Evolutionary conservation across 345 rosid genomes (phyloP).

Genomic region (Salix dunnii): DNA sequence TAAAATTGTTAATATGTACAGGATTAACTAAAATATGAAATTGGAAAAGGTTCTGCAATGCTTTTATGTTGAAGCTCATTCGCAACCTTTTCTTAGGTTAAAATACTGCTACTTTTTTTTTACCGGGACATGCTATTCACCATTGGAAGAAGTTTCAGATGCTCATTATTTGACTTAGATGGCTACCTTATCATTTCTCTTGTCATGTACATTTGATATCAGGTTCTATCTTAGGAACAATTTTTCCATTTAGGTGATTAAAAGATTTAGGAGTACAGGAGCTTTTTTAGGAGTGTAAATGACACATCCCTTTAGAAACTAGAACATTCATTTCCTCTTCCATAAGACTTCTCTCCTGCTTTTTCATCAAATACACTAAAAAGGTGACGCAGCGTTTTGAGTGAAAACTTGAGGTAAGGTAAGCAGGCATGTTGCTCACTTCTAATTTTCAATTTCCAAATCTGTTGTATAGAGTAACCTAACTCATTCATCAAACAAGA

Average conservation of each 20-base stretch:
- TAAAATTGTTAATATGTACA: neutral
- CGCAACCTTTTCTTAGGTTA: neutral
- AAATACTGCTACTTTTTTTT: neutral
- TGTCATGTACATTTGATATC: neutral
- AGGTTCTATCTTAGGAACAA: neutral
- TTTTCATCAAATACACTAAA: neutral
- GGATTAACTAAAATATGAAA: neutral
- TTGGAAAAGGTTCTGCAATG: neutral
- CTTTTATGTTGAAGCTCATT: neutral
- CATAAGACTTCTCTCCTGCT: neutral
- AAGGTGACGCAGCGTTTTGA: neutral
- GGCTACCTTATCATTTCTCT: neutral
- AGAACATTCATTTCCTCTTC: neutral
- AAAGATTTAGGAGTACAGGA: neutral
- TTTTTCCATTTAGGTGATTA: neutral
- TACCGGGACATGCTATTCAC: neutral
- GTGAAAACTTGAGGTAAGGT: neutral
- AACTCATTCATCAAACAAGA: neutral
- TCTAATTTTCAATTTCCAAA: neutral
- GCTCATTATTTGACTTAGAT: neutral
- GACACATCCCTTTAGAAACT: neutral
- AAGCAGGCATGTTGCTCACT: neutral
- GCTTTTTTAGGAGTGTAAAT: neutral
- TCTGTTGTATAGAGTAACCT: neutral
- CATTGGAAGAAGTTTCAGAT: neutral